A percentile compares a stretch with the other conserved stretches of the same genome.
Conservation (phyloP, 2,329 filamentous ascomycete species). For the Amauroascus verrucosus region DNA sequence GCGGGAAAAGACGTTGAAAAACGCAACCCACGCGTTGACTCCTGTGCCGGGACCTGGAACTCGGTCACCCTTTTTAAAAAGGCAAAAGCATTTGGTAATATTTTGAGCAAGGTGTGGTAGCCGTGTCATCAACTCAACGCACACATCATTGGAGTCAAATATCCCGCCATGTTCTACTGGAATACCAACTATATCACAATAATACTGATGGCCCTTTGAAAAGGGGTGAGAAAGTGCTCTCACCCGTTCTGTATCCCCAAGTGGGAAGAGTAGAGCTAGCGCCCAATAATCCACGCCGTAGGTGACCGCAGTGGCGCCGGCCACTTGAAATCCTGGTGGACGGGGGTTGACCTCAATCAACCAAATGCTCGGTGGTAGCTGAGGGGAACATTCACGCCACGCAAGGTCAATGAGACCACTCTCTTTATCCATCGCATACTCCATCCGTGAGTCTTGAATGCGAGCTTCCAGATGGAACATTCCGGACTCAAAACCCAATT, state of each 20-base stretch:
- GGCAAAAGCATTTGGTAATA: constrained; percentile 20
- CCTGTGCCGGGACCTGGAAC: constrained; percentile 23
- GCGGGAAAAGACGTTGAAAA: constrained; percentile 24
- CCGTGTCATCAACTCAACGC: constrained; percentile 21
- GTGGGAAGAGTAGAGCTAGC: not conserved
- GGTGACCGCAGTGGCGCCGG: not conserved
- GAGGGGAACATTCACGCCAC: not conserved
- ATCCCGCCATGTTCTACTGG: constrained; percentile 23
- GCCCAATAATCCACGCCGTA: constrained; percentile 22
- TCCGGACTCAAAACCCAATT: constrained; percentile 21
- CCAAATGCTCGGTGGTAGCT: constrained; percentile 8
- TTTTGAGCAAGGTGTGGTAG: constrained; percentile 20
- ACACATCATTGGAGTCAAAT: constrained; percentile 26
- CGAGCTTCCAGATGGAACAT: constrained; percentile 26
- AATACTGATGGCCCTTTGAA: not conserved
- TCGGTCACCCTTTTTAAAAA: constrained; percentile 22
- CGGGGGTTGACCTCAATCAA: constrained; percentile 25
- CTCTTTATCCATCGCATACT: constrained; percentile 10
- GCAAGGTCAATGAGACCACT: constrained; percentile 17
- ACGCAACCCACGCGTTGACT: constrained; percentile 23
- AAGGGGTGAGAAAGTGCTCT: constrained; percentile 5
- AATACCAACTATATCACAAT: constrained; percentile 21
- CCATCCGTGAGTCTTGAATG: constrained; percentile 19
- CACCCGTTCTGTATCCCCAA: not conserved
- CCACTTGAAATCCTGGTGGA: constrained; percentile 16